A percentile compares a stretch with the other conserved stretches of the same genome.
phyloP scores from a whole-genome alignment of 805 yeast species.

The Ascoidea rubescens region DNA sequence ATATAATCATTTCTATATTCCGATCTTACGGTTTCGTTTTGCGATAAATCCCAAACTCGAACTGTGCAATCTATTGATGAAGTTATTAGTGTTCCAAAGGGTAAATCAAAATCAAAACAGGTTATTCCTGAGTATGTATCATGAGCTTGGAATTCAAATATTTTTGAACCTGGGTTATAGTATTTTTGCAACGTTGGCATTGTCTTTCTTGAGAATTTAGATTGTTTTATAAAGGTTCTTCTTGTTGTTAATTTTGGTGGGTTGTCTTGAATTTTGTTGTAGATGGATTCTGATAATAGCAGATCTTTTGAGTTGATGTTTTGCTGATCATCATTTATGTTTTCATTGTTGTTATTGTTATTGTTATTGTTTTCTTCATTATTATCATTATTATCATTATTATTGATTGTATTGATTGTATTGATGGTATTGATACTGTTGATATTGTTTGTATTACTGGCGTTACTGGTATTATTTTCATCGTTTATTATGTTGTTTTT shows the following conservation, averaged over 20 bases:
- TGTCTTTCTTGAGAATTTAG: slow-evolving; percentile 24
- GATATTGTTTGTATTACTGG: not conserved
- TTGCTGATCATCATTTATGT: no score
- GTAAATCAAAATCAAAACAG: slow-evolving; percentile 54
- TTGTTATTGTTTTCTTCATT: slow-evolving; percentile 5
- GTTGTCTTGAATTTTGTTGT: slow-evolving; percentile 25
- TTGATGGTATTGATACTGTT: not conserved
- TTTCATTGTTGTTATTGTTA: slow-evolving; percentile 10
- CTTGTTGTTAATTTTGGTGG: slow-evolving; percentile 15
- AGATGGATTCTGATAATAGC: slow-evolving; percentile 27
- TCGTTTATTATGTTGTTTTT: not conserved
- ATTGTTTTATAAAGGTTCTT: slow-evolving; percentile 13
- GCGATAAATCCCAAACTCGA: slow-evolving; percentile 70
- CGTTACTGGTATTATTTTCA: not conserved
- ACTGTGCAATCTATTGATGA: slow-evolving; percentile 70
- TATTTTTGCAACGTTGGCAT: slow-evolving; percentile 53
- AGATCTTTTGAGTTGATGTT: no score
- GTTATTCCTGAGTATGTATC: slow-evolving; percentile 28
- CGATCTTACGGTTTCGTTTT: slow-evolving; percentile 9
- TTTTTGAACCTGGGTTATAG: slow-evolving; percentile 43
- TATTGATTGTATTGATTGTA: slow-evolving; percentile 3
- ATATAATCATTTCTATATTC: not conserved
- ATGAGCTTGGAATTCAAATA: slow-evolving; percentile 37
- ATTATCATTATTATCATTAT: slow-evolving; percentile 1
- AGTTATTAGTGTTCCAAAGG: slow-evolving; percentile 65